Conservation (phyloP, 2,329 filamentous ascomycete genomes). For the Cryphonectria nitschkei region DNA sequence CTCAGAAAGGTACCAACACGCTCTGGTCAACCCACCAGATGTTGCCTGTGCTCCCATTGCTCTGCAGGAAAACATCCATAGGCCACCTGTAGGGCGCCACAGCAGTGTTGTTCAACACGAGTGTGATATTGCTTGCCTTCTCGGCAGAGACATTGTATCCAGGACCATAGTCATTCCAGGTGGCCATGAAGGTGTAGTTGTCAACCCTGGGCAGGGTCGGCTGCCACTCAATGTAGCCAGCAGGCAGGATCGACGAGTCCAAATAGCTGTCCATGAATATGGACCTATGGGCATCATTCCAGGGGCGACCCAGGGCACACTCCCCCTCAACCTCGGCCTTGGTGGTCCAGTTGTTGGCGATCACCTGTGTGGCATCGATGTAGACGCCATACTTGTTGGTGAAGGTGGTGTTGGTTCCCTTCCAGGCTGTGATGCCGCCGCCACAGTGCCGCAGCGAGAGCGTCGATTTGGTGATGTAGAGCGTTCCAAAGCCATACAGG, state of each 20-base stretch:
- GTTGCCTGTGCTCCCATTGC: constrained; percentile 28
- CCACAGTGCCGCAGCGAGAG: constrained; percentile 63
- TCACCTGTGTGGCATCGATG: constrained; percentile 57
- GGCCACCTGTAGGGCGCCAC: constrained; percentile 36
- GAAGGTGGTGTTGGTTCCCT: constrained; percentile 67
- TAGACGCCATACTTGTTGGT: constrained; percentile 70
- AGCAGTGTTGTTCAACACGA: constrained; percentile 46
- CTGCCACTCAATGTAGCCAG: constrained; percentile 60
- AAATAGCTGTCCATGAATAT: constrained; percentile 60
- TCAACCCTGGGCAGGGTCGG: constrained; percentile 42
- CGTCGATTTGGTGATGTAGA: constrained; percentile 59
- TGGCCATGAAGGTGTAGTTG: constrained; percentile 59
- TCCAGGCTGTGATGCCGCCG: constrained; percentile 72
- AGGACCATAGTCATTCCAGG: constrained; percentile 55
- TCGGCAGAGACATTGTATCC: constrained; percentile 57
- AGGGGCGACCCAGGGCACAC: constrained; percentile 65
- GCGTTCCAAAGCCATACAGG: constrained; percentile 69
- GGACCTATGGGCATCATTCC: constrained; percentile 61
- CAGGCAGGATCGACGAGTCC: constrained; percentile 53
- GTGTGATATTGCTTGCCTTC: constrained; percentile 44
- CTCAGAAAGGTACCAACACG: constrained; percentile 28
- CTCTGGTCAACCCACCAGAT: constrained; percentile 32
- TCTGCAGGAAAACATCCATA: constrained; percentile 32
- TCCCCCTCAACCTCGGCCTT: constrained; percentile 42
- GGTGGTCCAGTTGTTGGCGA: constrained; percentile 56